Evolutionary conservation across 2,329 filamentous ascomycete genomes (phyloP).

Genomic region (Thielaviopsis punctulata): DNA sequence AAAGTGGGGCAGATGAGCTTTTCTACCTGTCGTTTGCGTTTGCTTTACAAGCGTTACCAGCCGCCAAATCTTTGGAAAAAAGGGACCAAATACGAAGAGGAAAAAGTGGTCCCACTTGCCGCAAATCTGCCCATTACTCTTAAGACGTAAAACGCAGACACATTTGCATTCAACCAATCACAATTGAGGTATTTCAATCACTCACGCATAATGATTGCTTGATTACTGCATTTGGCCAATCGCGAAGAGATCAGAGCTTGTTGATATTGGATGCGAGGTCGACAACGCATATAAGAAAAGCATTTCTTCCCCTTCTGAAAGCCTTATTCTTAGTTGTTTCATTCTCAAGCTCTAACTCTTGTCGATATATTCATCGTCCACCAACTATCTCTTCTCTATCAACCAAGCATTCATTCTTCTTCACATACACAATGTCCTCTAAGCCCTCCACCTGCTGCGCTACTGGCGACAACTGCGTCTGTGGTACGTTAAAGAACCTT

Average conservation of each 20-base stretch:
- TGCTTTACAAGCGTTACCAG: neutral
- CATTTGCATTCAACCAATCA: constrained; percentile 6
- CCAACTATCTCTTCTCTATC: neutral
- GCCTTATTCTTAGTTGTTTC: neutral
- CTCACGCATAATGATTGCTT: constrained; percentile 5
- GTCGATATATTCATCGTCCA: too few species aligned
- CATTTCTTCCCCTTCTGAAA: neutral
- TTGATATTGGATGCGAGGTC: constrained; percentile 2
- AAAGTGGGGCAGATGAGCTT: neutral
- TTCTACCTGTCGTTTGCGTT: neutral
- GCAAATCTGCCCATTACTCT: neutral
- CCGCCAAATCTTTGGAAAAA: neutral
- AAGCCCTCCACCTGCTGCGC: constrained; percentile 35
- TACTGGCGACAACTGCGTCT: constrained; percentile 35
- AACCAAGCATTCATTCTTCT: neutral
- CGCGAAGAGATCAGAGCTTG: neutral
- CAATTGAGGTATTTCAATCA: constrained; percentile 11
- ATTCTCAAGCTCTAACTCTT: neutral
- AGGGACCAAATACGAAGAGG: neutral
- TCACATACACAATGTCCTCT: constrained; percentile 6
- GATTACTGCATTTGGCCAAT: constrained; percentile 7
- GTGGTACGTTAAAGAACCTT: constrained; percentile 31
- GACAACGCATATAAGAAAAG: constrained; percentile 8
- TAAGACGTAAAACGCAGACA: neutral
- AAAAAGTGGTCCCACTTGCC: constrained; percentile 6